Evolutionary conservation across 2,329 filamentous ascomycete genomes (phyloP), one percentile per base, ranked within the genome.

Genomic region (Penicillium sp.): DNA sequence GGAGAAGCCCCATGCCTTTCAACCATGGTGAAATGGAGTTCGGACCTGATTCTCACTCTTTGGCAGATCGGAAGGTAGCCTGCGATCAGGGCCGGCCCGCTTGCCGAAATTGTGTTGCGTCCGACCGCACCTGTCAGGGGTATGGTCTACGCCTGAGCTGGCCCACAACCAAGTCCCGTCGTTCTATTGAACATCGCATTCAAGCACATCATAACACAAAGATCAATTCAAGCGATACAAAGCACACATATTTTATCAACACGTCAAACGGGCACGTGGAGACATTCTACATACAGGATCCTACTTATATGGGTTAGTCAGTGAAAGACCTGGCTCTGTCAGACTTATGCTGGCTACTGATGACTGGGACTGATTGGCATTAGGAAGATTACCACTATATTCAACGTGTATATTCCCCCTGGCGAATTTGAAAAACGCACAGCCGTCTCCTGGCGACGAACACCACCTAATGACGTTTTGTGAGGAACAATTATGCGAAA

Each of bases 131-230:
- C 5, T 53, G 50, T 22, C 27, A 44, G 45, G 50, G 50, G 4
- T 53, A 53, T 21, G 50, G 50, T 10, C 38, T 53, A 31, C 50
- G 50, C 36, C 48, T 53, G n/a, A 53, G 50, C 18, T 53, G 50
- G 50, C 50, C 50, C 5, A 32, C 29, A 10, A 31, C 42, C 11
- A 45, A 31, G 4, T 54, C 51, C 11, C 45, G 51, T 14, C 48
- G 50, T 27, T 43, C 45, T 1, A 53, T 53, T 24, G 7, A 53
- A 24, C 22, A 48, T n/a, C 8, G 7, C 9, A 16, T 27, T 31
- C 22, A 31, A 3, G 18, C 3, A 18, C 4, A 40, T 16, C 4
- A 21, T 3, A 40, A 40, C 3, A 21, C 14, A 9, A 3, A 40
- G 9, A 16, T 40, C 14, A 9, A 8, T 6, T 21, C 8, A 5